Conservation (phyloP, 768 basidiomycete species). For the Hypholoma sublateritium region DNA sequence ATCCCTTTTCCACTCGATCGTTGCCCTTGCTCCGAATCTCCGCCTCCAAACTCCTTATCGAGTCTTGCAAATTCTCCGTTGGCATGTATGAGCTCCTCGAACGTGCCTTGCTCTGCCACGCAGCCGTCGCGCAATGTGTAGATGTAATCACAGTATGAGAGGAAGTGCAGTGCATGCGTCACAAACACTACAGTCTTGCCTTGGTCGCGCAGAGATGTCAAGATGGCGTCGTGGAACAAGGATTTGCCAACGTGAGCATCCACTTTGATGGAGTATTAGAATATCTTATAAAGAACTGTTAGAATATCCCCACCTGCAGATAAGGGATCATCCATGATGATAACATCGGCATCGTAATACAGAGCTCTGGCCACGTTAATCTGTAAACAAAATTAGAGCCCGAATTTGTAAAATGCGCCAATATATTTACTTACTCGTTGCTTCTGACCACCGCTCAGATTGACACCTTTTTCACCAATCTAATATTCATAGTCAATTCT, state of each 20-base stretch:
- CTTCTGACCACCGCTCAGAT: slow-evolving; percentile 66
- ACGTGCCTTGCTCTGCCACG: slow-evolving; percentile 72
- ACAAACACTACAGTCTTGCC: slow-evolving; percentile 81
- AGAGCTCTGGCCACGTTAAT: slow-evolving; percentile 72
- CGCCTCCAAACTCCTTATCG: slow-evolving; percentile 61
- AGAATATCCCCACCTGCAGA: slow-evolving; percentile 48
- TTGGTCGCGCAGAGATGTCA: slow-evolving; percentile 32
- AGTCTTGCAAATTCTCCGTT: slow-evolving; percentile 58
- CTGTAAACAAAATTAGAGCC: slow-evolving; percentile 20
- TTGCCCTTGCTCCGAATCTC: slow-evolving; percentile 34
- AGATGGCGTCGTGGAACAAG: slow-evolving; percentile 67
- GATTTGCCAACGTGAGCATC: slow-evolving; percentile 76
- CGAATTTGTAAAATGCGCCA: background rate
- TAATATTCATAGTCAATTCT: slow-evolving; percentile 18
- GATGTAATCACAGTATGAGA: slow-evolving; percentile 80
- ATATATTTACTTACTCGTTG: slow-evolving; percentile 37
- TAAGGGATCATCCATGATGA: slow-evolving; percentile 64
- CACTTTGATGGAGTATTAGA: slow-evolving; percentile 37
- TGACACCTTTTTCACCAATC: slow-evolving; percentile 76
- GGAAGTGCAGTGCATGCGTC: slow-evolving; percentile 85
- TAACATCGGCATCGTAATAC: slow-evolving; percentile 62
- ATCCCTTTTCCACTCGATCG: slow-evolving; percentile 19
- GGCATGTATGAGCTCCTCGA: slow-evolving; percentile 44
- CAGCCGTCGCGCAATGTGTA: slow-evolving; percentile 69
- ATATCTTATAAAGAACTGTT: background rate